A percentile compares a stretch with the other conserved stretches of the same genome.
Conservation (phyloP, 1,139 yeast genomes). For the Taiozyma onychis region DNA sequence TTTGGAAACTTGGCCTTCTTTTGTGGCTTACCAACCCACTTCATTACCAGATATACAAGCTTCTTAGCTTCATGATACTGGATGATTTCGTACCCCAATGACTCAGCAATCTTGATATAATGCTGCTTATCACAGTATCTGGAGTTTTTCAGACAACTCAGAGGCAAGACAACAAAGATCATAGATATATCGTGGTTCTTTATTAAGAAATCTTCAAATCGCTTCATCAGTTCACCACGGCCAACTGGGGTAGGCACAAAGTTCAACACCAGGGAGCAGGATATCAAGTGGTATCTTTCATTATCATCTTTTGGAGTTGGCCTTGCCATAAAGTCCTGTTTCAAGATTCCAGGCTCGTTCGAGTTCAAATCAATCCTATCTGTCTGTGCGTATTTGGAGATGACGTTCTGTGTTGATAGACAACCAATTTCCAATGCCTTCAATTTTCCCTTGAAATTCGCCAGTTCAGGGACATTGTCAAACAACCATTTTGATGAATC, state of each 20-base stretch:
- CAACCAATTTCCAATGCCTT: constrained; percentile 80
- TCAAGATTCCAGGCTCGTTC: constrained; percentile 61
- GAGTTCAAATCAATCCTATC: constrained; percentile 78
- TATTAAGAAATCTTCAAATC: constrained; percentile 54
- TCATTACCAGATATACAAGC: constrained; percentile 71
- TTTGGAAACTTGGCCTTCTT: constrained; percentile 30
- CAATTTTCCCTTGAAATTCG: constrained; percentile 25
- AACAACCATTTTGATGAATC: constrained; percentile 85
- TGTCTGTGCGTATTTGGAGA: constrained; percentile 35
- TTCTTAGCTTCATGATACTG: constrained; percentile 59
- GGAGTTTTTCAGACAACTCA: constrained; percentile 81
- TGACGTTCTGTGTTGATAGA: constrained; percentile 58
- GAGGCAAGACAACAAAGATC: constrained; percentile 77
- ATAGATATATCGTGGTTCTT: constrained; percentile 24
- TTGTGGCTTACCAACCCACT: constrained; percentile 36
- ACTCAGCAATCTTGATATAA: constrained; percentile 40
- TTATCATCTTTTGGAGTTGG: constrained; percentile 45
- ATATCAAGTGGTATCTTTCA: constrained; percentile 57
- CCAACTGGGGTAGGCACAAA: constrained; percentile 70
- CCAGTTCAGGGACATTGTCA: constrained; percentile 27
- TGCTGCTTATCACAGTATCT: constrained; percentile 56
- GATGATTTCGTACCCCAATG: constrained; percentile 51
- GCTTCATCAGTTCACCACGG: constrained; percentile 71
- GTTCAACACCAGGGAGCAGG: constrained; percentile 83
- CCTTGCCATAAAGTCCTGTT: constrained; percentile 82